Conservation (phyloP, 768 basidiomycete genomes). For the Mycena latifolia region DNA sequence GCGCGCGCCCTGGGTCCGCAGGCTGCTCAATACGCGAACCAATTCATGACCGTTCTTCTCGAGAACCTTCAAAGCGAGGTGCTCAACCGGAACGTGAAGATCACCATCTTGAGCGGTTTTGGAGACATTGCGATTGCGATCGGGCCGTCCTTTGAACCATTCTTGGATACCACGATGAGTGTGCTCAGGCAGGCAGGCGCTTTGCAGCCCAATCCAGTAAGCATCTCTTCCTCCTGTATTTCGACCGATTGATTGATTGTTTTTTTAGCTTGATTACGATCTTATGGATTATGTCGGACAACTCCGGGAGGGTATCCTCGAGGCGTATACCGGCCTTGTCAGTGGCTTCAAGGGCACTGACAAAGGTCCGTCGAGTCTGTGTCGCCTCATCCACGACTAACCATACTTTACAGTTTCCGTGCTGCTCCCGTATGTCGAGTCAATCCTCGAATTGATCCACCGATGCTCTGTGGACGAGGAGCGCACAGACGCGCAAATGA, state of each 20-base stretch:
- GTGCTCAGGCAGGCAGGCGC: slow-evolving; percentile 93
- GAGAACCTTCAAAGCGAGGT: slow-evolving; percentile 93
- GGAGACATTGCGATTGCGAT: slow-evolving; percentile 97
- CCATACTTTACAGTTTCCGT: slow-evolving; percentile 51
- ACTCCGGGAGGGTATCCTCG: slow-evolving; percentile 94
- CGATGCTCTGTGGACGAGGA: slow-evolving; percentile 87
- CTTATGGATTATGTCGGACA: slow-evolving; percentile 92
- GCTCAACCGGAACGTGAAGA: slow-evolving; percentile 95
- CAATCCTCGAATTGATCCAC: slow-evolving; percentile 86
- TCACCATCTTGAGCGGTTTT: slow-evolving; percentile 94
- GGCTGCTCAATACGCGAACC: slow-evolving; percentile 83
- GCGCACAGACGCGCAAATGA: slow-evolving; percentile 80
- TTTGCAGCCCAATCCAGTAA: slow-evolving; percentile 88
- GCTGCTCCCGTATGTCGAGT: slow-evolving; percentile 76
- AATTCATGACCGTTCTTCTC: slow-evolving; percentile 93
- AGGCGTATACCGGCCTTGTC: slow-evolving; percentile 96
- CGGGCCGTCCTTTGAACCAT: slow-evolving; percentile 88
- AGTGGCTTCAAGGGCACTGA: slow-evolving; percentile 89
- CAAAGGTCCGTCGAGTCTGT: slow-evolving; percentile 63
- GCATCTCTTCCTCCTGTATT: slow-evolving; percentile 40
- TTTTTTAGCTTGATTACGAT: slow-evolving; percentile 82
- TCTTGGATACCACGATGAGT: slow-evolving; percentile 89
- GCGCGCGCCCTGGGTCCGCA: slow-evolving; percentile 94
- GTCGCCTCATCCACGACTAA: slow-evolving; percentile 25
- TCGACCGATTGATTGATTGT: slow-evolving; percentile 26